phyloP scores from a whole-genome alignment of 2,329 filamentous ascomycete genomes.

The Alternaria metachromatica region DNA sequence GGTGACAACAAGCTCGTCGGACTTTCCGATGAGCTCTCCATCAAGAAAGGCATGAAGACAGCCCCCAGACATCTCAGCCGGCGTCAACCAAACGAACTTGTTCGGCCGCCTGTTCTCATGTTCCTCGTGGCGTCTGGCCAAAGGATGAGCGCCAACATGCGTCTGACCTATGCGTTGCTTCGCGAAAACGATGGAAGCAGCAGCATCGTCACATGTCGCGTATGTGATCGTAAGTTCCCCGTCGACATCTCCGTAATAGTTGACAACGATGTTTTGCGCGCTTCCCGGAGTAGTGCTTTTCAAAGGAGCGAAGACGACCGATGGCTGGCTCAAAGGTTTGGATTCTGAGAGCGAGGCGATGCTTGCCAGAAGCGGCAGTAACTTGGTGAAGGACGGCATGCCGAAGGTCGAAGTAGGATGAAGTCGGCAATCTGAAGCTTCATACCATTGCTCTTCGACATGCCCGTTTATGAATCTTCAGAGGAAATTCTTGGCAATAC shows the following conservation, averaged over 20 bases:
- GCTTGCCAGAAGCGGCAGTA: not conserved
- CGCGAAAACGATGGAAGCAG: not conserved
- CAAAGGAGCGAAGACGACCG: not conserved
- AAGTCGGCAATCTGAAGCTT: not conserved
- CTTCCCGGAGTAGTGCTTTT: not conserved
- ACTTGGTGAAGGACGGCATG: not conserved
- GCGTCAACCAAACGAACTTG: conserved; percentile 52
- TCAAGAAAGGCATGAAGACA: conserved; percentile 52
- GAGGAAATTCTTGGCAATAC: not conserved
- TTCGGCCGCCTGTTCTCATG: conserved; percentile 20
- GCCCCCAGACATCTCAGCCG: conserved; percentile 40
- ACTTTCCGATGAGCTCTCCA: conserved; percentile 44
- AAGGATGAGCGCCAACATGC: conserved; percentile 27
- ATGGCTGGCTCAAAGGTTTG: not conserved
- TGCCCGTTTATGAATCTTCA: not conserved
- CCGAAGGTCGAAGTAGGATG: not conserved
- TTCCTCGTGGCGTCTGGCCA: conserved; percentile 24
- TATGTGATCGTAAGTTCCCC: conserved; percentile 33
- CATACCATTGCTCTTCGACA: not conserved
- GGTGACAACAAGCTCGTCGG: conserved; percentile 28
- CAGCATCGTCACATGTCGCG: conserved; percentile 19
- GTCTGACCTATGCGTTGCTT: conserved; percentile 26
- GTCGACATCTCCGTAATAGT: conserved; percentile 21
- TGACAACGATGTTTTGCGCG: conserved; percentile 26
- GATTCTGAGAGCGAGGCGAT: not conserved